Percentiles rank a stretch among this genome's conserved stretches.
These are phyloP conservation scores for Aspergillus bertholletiae DNA, from an alignment of 495 filamentous ascomycete species.

Conservation along the genomic window DNA sequence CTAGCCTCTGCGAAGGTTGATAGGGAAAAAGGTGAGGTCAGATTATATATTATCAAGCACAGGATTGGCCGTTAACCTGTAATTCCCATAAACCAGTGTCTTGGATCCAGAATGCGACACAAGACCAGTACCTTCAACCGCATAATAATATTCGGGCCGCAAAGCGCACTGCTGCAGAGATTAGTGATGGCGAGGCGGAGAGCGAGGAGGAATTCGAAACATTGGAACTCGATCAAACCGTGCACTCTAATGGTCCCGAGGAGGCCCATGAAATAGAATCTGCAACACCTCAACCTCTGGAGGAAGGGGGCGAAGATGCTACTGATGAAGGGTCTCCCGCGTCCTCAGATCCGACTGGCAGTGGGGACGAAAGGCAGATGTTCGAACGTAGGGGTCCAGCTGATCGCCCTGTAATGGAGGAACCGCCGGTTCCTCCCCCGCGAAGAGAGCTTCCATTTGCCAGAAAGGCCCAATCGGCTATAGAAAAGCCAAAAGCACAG, in stretches of 20 bases:
- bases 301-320: slow-evolving; percentile 37
- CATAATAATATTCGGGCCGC: slow-evolving; percentile 18
- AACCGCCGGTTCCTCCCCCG: slow-evolving; percentile 27
- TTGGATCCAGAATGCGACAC: slow-evolving; percentile 19
- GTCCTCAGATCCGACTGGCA: background rate
- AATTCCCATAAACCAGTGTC: slow-evolving; percentile 18
- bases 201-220: slow-evolving; percentile 53
- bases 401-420: slow-evolving; percentile 10
- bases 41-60: background rate
- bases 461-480: slow-evolving; percentile 4
- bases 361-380: background rate
- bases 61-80: background rate
- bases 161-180: slow-evolving; percentile 41
- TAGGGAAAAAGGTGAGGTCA: slow-evolving; percentile 35
- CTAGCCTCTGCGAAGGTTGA: slow-evolving; percentile 59
- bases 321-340: slow-evolving; percentile 29
- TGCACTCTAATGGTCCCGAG: slow-evolving; percentile 17
- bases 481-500: slow-evolving; percentile 1
- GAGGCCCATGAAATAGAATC: slow-evolving; percentile 39
- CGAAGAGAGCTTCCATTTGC: slow-evolving; percentile 39
- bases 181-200: slow-evolving; percentile 26
- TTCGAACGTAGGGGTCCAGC: background rate
- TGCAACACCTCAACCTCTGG: slow-evolving; percentile 29
- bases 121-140: slow-evolving; percentile 7
- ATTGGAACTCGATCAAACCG: slow-evolving; percentile 54